Conservation (phyloP, 2,329 filamentous ascomycete species). For the Botryosphaeria dothidea region DNA sequence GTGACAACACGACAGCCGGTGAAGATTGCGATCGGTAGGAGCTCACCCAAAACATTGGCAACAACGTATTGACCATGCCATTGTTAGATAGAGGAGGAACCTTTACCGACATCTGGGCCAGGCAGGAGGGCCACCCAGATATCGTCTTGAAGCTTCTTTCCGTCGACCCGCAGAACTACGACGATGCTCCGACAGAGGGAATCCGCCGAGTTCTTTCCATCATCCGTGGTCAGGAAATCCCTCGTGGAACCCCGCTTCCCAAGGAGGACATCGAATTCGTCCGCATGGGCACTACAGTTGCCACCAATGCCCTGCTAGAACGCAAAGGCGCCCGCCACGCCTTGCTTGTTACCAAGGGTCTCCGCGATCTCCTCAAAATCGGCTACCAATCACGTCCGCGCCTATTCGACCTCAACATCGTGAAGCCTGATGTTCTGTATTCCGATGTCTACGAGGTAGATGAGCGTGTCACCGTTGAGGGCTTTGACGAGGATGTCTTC, state of each 20-base stretch:
- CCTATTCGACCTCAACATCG: conserved; percentile 29
- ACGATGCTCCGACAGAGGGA: conserved; percentile 35
- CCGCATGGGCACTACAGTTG: conserved; percentile 28
- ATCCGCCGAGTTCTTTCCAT: conserved; percentile 53
- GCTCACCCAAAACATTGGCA: neutral
- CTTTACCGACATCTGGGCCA: conserved; percentile 73
- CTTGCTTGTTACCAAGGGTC: conserved; percentile 42
- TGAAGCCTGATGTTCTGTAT: conserved; percentile 25
- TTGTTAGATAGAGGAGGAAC: conserved; percentile 63
- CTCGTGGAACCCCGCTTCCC: conserved; percentile 76
- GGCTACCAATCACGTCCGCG: conserved; percentile 28
- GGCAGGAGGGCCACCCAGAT: conserved; percentile 72
- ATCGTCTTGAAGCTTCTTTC: conserved; percentile 33
- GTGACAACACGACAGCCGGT: neutral
- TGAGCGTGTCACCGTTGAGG: conserved; percentile 28
- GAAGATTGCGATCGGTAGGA: conserved; percentile 12
- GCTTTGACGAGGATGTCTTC: conserved; percentile 38
- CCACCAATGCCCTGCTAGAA: conserved; percentile 29
- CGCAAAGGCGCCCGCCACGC: conserved; percentile 22
- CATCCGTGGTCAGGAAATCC: conserved; percentile 74
- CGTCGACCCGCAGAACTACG: conserved; percentile 32
- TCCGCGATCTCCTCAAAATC: conserved; percentile 60
- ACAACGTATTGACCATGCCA: neutral
- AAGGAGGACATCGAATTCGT: conserved; percentile 76
- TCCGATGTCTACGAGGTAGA: conserved; percentile 27